phyloP scores from a whole-genome alignment of 2,329 filamentous ascomycete species.

The Penicillium sp. region DNA sequence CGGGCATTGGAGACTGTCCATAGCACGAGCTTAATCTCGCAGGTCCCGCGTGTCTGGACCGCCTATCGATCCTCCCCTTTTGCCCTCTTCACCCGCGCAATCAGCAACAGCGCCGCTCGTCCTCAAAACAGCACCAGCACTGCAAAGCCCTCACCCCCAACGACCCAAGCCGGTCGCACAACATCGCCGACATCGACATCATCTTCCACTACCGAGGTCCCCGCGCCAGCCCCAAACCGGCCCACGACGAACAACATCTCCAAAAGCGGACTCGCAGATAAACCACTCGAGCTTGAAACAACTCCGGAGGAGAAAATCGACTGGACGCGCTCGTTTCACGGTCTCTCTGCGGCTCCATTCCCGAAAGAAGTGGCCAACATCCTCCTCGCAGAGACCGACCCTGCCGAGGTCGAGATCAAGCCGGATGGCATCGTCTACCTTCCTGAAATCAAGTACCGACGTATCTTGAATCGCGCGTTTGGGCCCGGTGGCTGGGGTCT shows the following conservation, averaged over 20 bases:
- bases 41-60: constrained; percentile 11
- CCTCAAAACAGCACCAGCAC: constrained; percentile 8
- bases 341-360: constrained; percentile 66
- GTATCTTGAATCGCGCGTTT: constrained; percentile 84
- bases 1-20: constrained; percentile 18
- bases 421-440: constrained; percentile 94
- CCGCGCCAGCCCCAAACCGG: constrained; percentile 24
- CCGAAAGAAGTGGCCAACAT: constrained; percentile 61
- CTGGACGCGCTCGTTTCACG: constrained; percentile 80
- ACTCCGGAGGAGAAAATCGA: constrained; percentile 52
- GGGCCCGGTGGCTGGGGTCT: constrained; percentile 94
- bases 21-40: constrained; percentile 8
- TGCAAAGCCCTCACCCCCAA: constrained; percentile 6
- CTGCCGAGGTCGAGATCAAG: constrained; percentile 88
- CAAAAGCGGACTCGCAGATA: constrained; percentile 36
- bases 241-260: constrained; percentile 35
- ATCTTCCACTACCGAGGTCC: constrained; percentile 13
- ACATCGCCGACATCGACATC: constrained; percentile 13
- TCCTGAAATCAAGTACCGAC: constrained; percentile 94
- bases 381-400: constrained; percentile 60
- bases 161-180: constrained; percentile 2
- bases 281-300: constrained; percentile 29
- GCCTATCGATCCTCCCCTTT: constrained; percentile 1
- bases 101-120: constrained; percentile 15
- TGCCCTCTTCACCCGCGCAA: constrained; percentile 11